Evolutionary conservation across 179 eudicot genomes (phyloP).

Genomic region (Sideroxylon spinosum): DNA sequence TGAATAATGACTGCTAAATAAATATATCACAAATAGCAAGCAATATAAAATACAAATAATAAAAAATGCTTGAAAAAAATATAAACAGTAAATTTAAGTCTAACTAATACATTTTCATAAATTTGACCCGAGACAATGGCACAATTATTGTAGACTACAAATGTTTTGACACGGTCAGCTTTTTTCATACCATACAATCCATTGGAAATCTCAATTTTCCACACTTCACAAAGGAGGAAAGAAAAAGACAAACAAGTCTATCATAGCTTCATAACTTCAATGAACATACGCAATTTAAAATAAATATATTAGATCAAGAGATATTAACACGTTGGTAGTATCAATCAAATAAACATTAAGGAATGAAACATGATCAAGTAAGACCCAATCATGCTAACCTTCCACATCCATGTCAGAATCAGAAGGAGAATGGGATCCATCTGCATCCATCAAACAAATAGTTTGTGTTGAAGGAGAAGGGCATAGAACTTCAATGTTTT

Average conservation of each 20-base stretch:
- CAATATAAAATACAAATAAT: background rate
- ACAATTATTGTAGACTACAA: background rate
- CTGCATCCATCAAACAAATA: slow-evolving; percentile 24
- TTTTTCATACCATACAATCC: slow-evolving; percentile 4
- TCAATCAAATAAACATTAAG: background rate
- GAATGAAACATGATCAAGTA: background rate
- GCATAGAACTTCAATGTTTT: slow-evolving; percentile 50
- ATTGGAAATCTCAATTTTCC: background rate
- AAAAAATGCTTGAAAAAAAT: background rate
- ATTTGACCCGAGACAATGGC: background rate
- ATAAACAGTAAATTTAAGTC: background rate
- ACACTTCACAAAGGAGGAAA: background rate
- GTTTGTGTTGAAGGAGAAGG: slow-evolving; percentile 26
- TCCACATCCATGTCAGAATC: slow-evolving; percentile 97
- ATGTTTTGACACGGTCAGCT: background rate
- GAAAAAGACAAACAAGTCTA: background rate
- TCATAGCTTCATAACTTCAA: background rate
- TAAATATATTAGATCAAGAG: background rate
- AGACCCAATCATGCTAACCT: slow-evolving; percentile 49
- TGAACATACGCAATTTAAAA: background rate
- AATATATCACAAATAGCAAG: background rate
- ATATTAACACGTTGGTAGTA: background rate
- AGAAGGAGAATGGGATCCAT: slow-evolving; percentile 42
- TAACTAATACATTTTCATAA: background rate
- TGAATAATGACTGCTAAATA: background rate